These are phyloP conservation scores for Lithocarpus polystachyus DNA, from an alignment of 306 rosid species.

Conservation along the genomic window DNA sequence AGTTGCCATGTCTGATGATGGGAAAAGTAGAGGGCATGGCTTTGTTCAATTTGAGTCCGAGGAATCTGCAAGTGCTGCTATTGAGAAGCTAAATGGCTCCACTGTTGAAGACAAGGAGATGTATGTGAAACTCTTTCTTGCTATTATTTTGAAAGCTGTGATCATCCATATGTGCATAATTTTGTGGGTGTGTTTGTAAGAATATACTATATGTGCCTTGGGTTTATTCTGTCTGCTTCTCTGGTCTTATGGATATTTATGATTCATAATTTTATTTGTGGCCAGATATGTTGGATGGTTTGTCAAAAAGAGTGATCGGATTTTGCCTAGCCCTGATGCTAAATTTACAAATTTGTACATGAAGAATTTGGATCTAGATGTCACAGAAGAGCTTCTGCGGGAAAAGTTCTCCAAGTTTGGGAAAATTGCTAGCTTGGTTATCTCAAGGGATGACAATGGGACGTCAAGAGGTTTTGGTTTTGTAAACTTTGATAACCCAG, in stretches of 20 bases:
- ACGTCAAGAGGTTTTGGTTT: constrained; percentile 78
- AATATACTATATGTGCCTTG: constrained; percentile 1
- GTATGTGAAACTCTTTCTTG: constrained; percentile 39
- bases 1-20: constrained; percentile 71
- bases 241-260: constrained; percentile 4
- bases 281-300: constrained; percentile 77
- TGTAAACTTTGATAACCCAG: constrained; percentile 65
- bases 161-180: not conserved
- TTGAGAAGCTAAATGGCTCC: constrained; percentile 67
- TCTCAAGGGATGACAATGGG: constrained; percentile 61
- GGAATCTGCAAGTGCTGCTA: constrained; percentile 73
- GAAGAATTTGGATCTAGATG: constrained; percentile 71
- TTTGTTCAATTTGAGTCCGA: constrained; percentile 85
- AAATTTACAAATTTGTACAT: constrained; percentile 73
- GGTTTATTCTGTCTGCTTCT: not conserved
- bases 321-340: constrained; percentile 48
- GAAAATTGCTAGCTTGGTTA: constrained; percentile 58
- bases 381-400: constrained; percentile 53
- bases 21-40: constrained; percentile 83
- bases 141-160: constrained; percentile 6
- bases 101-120: constrained; percentile 54
- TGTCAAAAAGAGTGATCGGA: constrained; percentile 60
- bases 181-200: constrained; percentile 3
- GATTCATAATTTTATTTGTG: constrained; percentile 13
- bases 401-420: constrained; percentile 71